A percentile compares a stretch with the other conserved stretches of the same genome.
phyloP scores from a whole-genome alignment of 2,329 filamentous ascomycete genomes.

The Alternaria incomplexa region DNA sequence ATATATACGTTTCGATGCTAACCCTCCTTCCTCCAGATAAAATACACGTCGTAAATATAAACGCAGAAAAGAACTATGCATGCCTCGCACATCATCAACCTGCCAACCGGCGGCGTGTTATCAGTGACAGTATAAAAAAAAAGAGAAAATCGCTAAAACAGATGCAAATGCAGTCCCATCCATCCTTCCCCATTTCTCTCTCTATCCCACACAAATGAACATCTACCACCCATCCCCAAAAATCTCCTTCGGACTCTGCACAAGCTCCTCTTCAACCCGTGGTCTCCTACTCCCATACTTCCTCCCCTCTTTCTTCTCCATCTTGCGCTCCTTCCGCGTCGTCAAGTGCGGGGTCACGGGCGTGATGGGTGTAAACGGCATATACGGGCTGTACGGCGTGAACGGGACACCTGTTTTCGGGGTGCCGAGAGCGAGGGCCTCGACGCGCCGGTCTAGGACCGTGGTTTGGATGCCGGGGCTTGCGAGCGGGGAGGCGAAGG shows the following conservation, averaged over 20 bases:
- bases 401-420: constrained; percentile 65
- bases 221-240: constrained; percentile 45
- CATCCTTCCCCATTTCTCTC: background rate
- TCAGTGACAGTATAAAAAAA: background rate
- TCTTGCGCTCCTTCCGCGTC: constrained; percentile 72
- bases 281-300: constrained; percentile 58
- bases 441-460: constrained; percentile 47
- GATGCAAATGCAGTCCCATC: background rate
- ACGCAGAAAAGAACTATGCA: background rate
- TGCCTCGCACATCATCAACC: background rate
- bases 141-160: background rate
- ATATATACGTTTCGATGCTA: background rate
- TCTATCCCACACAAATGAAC: too few relatives aligned
- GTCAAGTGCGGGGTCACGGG: constrained; percentile 79
- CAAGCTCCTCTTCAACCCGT: constrained; percentile 47
- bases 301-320: constrained; percentile 66
- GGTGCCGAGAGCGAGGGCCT: constrained; percentile 48
- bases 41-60: background rate
- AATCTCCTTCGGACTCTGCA: constrained; percentile 47
- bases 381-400: constrained; percentile 79
- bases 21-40: background rate
- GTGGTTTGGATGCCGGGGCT: constrained; percentile 52
- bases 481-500: constrained; percentile 33
- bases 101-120: background rate
- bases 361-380: constrained; percentile 76